phyloP scores from a whole-genome alignment of 441 rosid genomes.

The Pelargonium cotyledonis region DNA sequence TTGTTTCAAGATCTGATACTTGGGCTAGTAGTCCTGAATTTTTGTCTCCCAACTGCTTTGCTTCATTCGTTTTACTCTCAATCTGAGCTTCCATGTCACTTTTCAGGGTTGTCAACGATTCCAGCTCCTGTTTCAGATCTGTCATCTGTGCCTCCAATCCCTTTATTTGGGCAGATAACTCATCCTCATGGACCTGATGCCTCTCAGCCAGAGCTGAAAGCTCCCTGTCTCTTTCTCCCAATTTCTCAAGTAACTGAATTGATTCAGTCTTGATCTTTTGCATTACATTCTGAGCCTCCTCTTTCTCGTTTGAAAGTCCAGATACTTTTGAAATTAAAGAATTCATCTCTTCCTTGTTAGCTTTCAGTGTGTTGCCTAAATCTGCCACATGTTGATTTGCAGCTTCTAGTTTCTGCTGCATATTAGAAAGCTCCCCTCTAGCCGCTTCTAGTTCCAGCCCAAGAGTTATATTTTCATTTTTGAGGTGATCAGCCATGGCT shows the following conservation, averaged over 20 bases:
- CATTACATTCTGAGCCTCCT: slow-evolving; percentile 36
- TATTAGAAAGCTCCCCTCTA: slow-evolving; percentile 34
- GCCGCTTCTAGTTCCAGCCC: slow-evolving; percentile 35
- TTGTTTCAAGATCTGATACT: slow-evolving; percentile 46
- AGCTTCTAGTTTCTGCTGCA: slow-evolving; percentile 48
- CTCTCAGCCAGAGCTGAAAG: slow-evolving; percentile 41
- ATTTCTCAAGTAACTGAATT: slow-evolving; percentile 40
- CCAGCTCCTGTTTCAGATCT: slow-evolving; percentile 50
- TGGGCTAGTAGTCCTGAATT: slow-evolving; percentile 37
- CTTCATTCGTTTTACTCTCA: slow-evolving; percentile 46
- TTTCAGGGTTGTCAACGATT: slow-evolving; percentile 34
- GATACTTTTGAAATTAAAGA: slow-evolving; percentile 41
- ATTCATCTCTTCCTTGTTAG: slow-evolving; percentile 47
- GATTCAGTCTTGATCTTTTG: slow-evolving; percentile 38
- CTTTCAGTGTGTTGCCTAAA: slow-evolving; percentile 35
- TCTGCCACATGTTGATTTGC: slow-evolving; percentile 47
- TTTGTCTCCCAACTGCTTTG: slow-evolving; percentile 42
- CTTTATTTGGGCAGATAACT: slow-evolving; percentile 41
- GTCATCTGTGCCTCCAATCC: slow-evolving; percentile 45
- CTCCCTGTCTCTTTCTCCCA: slow-evolving; percentile 49
- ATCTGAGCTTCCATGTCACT: slow-evolving; percentile 46
- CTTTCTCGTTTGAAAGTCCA: slow-evolving; percentile 45
- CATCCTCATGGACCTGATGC: slow-evolving; percentile 48
- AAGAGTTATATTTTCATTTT: slow-evolving; percentile 36
- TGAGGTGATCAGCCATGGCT: slow-evolving; percentile 39